Evolutionary conservation across 176 grass and related monocot genomes (phyloP).

Genomic region (bread wheat (Triticum aestivum)): DNA sequence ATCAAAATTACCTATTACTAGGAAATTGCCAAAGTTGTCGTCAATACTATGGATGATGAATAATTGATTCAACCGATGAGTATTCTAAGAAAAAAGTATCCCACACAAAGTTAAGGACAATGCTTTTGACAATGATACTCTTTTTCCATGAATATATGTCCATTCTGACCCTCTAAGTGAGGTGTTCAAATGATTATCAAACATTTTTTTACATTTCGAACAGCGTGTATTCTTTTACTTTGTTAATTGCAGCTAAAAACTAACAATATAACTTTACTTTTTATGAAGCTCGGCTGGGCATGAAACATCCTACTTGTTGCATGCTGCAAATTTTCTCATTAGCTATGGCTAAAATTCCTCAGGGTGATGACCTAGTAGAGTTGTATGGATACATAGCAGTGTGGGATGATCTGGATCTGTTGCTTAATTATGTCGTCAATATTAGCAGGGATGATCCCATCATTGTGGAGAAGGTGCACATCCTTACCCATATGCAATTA

Average conservation of each 20-base stretch:
- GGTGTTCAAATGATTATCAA: no score
- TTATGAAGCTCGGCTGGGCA: background rate
- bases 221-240: background rate
- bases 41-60: no score
- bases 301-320: background rate
- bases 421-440: constrained; percentile 13
- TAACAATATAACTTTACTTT: background rate
- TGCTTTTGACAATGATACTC: no score
- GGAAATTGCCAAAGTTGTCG: no score
- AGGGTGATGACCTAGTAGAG: background rate
- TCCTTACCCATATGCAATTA: background rate
- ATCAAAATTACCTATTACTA: no score
- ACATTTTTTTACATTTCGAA: background rate
- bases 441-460: background rate
- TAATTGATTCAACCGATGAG: no score
- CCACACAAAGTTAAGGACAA: no score
- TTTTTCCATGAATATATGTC: no score
- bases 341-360: background rate
- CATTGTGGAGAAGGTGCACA: background rate
- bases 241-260: background rate
- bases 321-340: background rate
- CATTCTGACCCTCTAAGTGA: no score
- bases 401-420: background rate
- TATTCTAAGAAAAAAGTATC: no score
- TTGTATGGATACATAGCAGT: constrained; percentile 12